phyloP scores from a whole-genome alignment of 1,139 yeast species.

The Suhomyces atakaporum region DNA sequence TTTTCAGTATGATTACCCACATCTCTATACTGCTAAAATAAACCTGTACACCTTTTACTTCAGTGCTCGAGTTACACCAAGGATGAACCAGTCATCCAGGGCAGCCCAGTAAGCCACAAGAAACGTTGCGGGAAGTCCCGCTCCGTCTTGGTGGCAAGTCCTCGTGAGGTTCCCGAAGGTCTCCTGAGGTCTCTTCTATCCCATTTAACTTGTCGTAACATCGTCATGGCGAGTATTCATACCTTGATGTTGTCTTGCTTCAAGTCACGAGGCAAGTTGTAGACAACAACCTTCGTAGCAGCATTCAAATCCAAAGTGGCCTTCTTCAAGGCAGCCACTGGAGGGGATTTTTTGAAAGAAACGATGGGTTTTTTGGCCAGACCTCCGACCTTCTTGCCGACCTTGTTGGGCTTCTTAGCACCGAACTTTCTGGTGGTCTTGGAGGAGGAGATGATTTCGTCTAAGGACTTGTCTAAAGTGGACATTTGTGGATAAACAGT shows the following conservation, averaged over 20 bases:
- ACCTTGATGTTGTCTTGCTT: conserved; percentile 78
- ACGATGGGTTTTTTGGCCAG: conserved; percentile 35
- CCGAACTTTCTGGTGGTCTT: conserved; percentile 27
- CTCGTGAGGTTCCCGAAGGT: background rate
- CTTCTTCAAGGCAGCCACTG: conserved; percentile 30
- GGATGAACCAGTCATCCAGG: background rate
- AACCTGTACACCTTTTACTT: too few species aligned
- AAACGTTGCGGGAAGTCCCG: too few species aligned
- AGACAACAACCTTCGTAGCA: conserved; percentile 74
- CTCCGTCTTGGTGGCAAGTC: too few species aligned
- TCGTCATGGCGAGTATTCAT: conserved; percentile 35
- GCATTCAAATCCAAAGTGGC: conserved; percentile 50
- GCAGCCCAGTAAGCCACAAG: background rate
- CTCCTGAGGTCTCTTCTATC: background rate
- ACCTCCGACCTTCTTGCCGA: conserved; percentile 34
- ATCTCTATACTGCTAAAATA: too few species aligned
- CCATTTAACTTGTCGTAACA: conserved; percentile 5
- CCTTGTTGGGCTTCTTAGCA: conserved; percentile 34
- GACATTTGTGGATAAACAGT: conserved; percentile 29
- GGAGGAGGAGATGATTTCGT: conserved; percentile 85
- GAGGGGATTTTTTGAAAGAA: conserved; percentile 41
- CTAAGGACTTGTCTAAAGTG: conserved; percentile 89
- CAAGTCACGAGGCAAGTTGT: conserved; percentile 79
- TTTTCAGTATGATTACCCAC: too few species aligned
- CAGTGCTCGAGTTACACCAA: too few species aligned